Conservation (phyloP, 768 basidiomycete genomes). For the Gymnopilus dilepis region DNA sequence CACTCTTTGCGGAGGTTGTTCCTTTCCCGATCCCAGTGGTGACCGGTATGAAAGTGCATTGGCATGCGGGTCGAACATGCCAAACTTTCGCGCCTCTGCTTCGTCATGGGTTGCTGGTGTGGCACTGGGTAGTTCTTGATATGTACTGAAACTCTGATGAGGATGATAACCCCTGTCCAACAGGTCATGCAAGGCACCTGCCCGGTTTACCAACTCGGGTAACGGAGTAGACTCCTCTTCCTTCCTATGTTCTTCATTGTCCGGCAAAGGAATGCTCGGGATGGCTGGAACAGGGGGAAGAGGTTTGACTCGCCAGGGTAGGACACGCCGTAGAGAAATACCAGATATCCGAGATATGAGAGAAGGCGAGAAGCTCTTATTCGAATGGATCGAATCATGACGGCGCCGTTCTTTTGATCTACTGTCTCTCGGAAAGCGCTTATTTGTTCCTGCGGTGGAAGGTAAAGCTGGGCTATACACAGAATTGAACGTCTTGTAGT, state of each 20-base stretch:
- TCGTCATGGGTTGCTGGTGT: slow-evolving; percentile 15
- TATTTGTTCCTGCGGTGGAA: slow-evolving; percentile 19
- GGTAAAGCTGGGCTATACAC: slow-evolving; percentile 14
- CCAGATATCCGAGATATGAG: slow-evolving; percentile 56
- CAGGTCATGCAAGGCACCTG: slow-evolving; percentile 51
- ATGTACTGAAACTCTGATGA: slow-evolving; percentile 46
- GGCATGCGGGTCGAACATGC: slow-evolving; percentile 3
- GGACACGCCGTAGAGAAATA: slow-evolving; percentile 40
- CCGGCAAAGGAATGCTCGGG: slow-evolving; percentile 48
- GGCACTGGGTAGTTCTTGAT: slow-evolving; percentile 22
- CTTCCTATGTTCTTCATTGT: slow-evolving; percentile 46
- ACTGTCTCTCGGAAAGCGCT: slow-evolving; percentile 15
- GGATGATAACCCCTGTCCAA: slow-evolving; percentile 60
- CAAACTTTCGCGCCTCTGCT: slow-evolving; percentile 13
- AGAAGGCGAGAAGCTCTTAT: slow-evolving; percentile 53
- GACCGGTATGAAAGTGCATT: slow-evolving; percentile 1
- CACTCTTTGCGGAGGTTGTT: neutral
- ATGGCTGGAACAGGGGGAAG: slow-evolving; percentile 64
- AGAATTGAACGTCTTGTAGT: slow-evolving; percentile 18
- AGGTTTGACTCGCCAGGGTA: slow-evolving; percentile 55
- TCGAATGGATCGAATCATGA: slow-evolving; percentile 51
- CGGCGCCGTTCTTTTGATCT: slow-evolving; percentile 20
- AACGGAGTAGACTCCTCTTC: slow-evolving; percentile 54
- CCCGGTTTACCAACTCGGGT: slow-evolving; percentile 56
- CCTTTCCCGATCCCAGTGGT: neutral